Conservation (phyloP, 2,329 filamentous ascomycete genomes). For the Helminthosporium solani region DNA sequence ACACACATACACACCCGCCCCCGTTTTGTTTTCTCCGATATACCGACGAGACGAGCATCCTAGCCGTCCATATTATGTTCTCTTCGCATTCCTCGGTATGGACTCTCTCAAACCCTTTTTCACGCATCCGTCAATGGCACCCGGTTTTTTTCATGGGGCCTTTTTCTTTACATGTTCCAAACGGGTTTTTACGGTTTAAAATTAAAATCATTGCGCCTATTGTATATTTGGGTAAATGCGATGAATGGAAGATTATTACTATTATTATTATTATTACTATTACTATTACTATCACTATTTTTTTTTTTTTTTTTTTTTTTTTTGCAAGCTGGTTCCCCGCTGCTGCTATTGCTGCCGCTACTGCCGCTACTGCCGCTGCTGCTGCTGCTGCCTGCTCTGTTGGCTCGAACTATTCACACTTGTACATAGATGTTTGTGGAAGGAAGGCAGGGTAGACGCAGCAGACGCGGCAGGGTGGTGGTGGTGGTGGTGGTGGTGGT, state of each 20-base stretch:
- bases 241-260: neutral
- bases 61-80: neutral
- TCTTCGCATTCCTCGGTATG: constrained; percentile 11
- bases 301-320: too few relatives aligned
- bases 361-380: too few relatives aligned
- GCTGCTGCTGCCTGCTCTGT: neutral
- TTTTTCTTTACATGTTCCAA: neutral
- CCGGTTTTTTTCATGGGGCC: neutral
- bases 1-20: too few relatives aligned
- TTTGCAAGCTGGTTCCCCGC: too few relatives aligned
- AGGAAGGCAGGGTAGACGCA: constrained; percentile 4
- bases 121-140: neutral
- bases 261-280: neutral
- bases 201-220: neutral
- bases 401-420: neutral
- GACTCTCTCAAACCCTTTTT: constrained; percentile 1
- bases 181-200: too few relatives aligned
- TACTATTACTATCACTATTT: too few relatives aligned
- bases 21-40: constrained; percentile 4
- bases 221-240: neutral
- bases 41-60: constrained; percentile 7
- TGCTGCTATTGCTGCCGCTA: too few relatives aligned
- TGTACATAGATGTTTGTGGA: constrained; percentile 4
- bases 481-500: too few relatives aligned
- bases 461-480: constrained; percentile 8